phyloP scores from a whole-genome alignment of 2,329 filamentous ascomycete species.

The Colletotrichum paranaense region DNA sequence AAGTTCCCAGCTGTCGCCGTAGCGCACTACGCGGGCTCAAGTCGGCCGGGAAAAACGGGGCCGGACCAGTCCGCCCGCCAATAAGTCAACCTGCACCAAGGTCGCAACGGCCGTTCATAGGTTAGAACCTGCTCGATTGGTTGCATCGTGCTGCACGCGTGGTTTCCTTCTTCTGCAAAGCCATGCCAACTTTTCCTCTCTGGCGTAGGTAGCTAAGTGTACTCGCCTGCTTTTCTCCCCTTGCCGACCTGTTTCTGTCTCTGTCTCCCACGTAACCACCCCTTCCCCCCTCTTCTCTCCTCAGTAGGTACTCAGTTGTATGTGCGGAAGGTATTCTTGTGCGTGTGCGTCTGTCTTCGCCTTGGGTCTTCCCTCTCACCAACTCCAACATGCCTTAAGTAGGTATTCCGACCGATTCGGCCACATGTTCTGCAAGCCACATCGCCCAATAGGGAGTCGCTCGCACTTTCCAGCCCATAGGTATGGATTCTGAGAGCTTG shows the following conservation, averaged over 20 bases:
- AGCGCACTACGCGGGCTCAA: conserved; percentile 9
- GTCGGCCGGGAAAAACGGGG: conserved; percentile 25
- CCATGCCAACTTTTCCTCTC: conserved; percentile 30
- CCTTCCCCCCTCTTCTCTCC: background rate
- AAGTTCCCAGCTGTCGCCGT: background rate
- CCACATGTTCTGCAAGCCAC: background rate
- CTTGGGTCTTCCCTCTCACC: background rate
- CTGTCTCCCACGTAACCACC: background rate
- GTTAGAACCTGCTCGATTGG: conserved; percentile 12
- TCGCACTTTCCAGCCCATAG: background rate
- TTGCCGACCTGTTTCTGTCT: background rate
- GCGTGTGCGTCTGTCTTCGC: background rate
- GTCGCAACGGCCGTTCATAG: conserved; percentile 7
- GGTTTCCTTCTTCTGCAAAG: conserved; percentile 29
- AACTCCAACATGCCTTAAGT: background rate
- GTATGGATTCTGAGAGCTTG: background rate
- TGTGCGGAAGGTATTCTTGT: background rate
- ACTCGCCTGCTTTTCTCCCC: background rate
- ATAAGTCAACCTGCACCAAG: background rate
- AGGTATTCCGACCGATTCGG: background rate
- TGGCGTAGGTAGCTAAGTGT: background rate
- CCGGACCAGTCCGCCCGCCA: conserved; percentile 1
- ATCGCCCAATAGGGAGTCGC: background rate
- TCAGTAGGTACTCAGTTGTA: background rate
- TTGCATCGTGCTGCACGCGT: conserved; percentile 31